Conservation (phyloP, 805 yeast species). For the Spathaspora sp. region DNA sequence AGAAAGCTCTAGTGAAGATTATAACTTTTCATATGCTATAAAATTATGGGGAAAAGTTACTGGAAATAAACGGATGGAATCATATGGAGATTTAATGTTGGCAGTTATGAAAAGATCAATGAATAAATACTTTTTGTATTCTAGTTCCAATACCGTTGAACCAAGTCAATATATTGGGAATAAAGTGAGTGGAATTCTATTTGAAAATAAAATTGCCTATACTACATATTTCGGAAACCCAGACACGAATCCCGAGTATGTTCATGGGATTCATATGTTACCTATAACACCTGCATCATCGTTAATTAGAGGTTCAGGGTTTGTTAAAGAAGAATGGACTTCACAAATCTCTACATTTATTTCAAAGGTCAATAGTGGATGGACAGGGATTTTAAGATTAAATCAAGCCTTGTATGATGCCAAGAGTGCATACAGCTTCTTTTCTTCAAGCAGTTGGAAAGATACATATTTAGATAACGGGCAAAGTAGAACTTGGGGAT, state of each 20-base stretch:
- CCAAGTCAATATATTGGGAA: conserved; percentile 52
- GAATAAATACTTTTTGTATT: conserved; percentile 52
- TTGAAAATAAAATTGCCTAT: conserved; percentile 71
- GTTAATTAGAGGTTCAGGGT: conserved; percentile 48
- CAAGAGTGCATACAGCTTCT: conserved; percentile 13
- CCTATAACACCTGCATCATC: conserved; percentile 65
- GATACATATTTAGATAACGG: conserved; percentile 4
- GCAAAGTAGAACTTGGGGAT: conserved; percentile 12
- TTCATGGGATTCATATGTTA: conserved; percentile 78
- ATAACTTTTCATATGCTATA: conserved; percentile 64
- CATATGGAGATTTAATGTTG: conserved; percentile 56
- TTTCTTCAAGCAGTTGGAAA: conserved; percentile 13
- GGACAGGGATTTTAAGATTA: conserved; percentile 52
- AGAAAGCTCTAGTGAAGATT: conserved; percentile 70
- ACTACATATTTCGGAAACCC: conserved; percentile 64
- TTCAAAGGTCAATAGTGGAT: conserved; percentile 46
- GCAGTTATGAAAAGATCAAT: conserved; percentile 53
- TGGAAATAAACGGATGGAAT: conserved; percentile 49
- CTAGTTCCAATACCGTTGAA: conserved; percentile 38
- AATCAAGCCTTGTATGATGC: conserved; percentile 18
- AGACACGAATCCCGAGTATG: conserved; percentile 46
- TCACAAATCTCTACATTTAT: conserved; percentile 28
- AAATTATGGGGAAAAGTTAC: conserved; percentile 64
- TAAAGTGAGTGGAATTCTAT: conserved; percentile 64
- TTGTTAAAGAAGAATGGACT: conserved; percentile 47